These are phyloP conservation scores for Vitis riparia DNA, from an alignment of 164 flowering plant genomes.

Conservation along the genomic window DNA sequence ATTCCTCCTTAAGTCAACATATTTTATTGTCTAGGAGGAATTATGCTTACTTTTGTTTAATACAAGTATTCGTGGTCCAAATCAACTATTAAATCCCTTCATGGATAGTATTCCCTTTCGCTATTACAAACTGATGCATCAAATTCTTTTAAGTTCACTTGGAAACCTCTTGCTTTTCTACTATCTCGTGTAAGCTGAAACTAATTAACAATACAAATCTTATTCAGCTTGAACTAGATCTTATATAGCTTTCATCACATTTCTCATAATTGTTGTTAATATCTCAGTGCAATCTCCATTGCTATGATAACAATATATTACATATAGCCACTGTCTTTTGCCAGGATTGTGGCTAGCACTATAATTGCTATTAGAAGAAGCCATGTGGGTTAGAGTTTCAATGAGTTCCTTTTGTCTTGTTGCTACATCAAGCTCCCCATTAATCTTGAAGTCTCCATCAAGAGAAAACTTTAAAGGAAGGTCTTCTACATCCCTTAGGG, in stretches of 20 bases:
- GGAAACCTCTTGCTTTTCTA: slow-evolving; percentile 34
- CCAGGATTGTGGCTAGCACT: slow-evolving; percentile 45
- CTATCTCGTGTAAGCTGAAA: slow-evolving; percentile 48
- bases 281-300: slow-evolving; percentile 30
- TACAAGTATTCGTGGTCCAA: slow-evolving; percentile 39
- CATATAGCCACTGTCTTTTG: slow-evolving; percentile 59
- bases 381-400: slow-evolving; percentile 43
- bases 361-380: slow-evolving; percentile 24
- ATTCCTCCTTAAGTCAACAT: too few relatives aligned
- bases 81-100: slow-evolving; percentile 61
- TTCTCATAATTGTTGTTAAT: slow-evolving; percentile 35
- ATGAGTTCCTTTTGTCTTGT: slow-evolving; percentile 53
- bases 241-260: slow-evolving; percentile 39
- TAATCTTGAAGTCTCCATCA: slow-evolving; percentile 58
- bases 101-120: slow-evolving; percentile 71
- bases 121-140: slow-evolving; percentile 75
- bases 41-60: too few relatives aligned
- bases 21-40: too few relatives aligned
- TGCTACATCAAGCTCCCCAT: slow-evolving; percentile 51
- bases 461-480: slow-evolving; percentile 69
- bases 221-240: slow-evolving; percentile 27
- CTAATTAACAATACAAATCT: slow-evolving; percentile 64
- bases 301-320: slow-evolving; percentile 51
- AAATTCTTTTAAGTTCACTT: slow-evolving; percentile 49
- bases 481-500: slow-evolving; percentile 72